A percentile compares a stretch with the other conserved stretches of the same genome.
Evolutionary conservation across 495 filamentous ascomycete species (phyloP).

Genomic region (Jackrogersella minutella): DNA sequence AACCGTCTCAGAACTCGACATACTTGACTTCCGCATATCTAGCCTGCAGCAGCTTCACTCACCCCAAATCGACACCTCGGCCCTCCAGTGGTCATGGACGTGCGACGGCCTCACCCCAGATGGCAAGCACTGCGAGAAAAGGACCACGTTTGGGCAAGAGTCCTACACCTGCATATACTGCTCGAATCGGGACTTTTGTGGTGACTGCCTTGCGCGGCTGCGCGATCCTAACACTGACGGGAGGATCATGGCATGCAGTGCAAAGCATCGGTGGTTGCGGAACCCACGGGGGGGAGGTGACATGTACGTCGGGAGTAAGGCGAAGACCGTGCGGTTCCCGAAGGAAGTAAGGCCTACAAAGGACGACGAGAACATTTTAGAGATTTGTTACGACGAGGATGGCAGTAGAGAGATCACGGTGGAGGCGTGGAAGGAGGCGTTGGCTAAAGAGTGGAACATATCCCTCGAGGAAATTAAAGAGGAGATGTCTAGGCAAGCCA

Average conservation of each 20-base stretch:
- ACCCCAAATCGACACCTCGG: background rate
- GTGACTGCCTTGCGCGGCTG: background rate
- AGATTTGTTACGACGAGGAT: background rate
- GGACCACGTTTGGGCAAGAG: background rate
- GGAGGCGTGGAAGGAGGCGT: constrained; percentile 7
- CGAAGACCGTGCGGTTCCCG: background rate
- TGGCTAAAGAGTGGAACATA: background rate
- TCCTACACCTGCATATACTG: constrained; percentile 10
- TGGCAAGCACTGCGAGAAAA: background rate
- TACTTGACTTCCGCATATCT: background rate
- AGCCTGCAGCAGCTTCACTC: background rate
- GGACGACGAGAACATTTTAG: background rate
- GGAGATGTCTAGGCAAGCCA: background rate
- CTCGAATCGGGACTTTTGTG: background rate
- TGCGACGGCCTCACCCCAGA: background rate
- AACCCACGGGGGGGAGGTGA: background rate
- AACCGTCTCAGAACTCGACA: background rate
- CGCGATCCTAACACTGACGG: background rate
- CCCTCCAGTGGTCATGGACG: background rate
- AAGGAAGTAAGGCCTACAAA: background rate
- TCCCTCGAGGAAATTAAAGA: background rate
- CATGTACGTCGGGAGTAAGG: background rate
- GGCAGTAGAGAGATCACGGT: background rate
- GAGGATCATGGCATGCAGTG: background rate
- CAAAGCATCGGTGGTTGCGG: background rate